A percentile compares a stretch with the other conserved stretches of the same genome.
Evolutionary conservation across 1,284 basidiomycete genomes (phyloP).

Genomic region (Tilletia horrida): DNA sequence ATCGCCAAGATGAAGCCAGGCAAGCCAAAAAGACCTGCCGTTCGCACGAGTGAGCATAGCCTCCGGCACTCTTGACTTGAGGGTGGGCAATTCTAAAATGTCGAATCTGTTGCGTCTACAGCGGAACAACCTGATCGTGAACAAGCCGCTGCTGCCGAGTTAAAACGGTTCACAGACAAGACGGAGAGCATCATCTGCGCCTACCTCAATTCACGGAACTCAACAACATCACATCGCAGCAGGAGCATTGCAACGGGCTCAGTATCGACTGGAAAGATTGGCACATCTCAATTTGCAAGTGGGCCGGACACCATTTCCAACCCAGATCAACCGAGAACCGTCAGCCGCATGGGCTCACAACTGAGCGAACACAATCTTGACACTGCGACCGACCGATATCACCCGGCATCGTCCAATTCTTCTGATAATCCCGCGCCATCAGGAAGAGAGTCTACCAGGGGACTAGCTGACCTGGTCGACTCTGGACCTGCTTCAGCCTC

Average conservation of each 20-base stretch:
- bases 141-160: slow-evolving; percentile 28
- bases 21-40: slow-evolving; percentile 14
- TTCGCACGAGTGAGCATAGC: neutral
- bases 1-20: slow-evolving; percentile 22
- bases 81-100: neutral
- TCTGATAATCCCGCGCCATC: too few species aligned
- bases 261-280: too few species aligned
- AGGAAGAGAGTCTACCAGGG: too few species aligned
- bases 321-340: neutral
- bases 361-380: neutral
- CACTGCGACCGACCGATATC: too few species aligned
- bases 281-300: neutral
- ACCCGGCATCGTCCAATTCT: too few species aligned
- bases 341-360: neutral
- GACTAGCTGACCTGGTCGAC: too few species aligned
- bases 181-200: slow-evolving; percentile 51
- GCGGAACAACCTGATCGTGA: slow-evolving; percentile 17
- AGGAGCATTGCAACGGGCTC: neutral
- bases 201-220: slow-evolving; percentile 33
- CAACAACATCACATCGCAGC: neutral
- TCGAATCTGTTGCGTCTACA: neutral
- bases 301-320: neutral
- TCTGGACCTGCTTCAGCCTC: too few species aligned
- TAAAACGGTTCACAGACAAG: slow-evolving; percentile 42
- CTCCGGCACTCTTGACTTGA: neutral